These are phyloP conservation scores for Pseudocercospora fijiensis DNA, from an alignment of 2,329 filamentous ascomycete genomes.

Conservation along the genomic window DNA sequence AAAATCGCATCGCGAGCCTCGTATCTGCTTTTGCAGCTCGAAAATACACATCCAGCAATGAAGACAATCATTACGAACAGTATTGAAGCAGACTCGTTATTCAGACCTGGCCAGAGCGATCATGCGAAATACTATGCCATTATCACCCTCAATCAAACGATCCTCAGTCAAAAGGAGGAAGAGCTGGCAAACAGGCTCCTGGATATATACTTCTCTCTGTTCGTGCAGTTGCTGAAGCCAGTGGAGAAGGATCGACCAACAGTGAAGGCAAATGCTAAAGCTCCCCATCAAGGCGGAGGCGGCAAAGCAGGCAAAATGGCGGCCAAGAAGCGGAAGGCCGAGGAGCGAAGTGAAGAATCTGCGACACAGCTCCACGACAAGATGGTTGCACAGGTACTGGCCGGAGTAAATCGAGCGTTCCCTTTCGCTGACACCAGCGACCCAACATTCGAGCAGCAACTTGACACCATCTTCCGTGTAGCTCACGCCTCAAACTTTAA, in stretches of 20 bases:
- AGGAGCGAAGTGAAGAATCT: constrained; percentile 40
- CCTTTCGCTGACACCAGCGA: constrained; percentile 85
- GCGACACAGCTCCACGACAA: constrained; percentile 76
- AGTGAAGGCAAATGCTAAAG: constrained; percentile 14
- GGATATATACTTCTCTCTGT: constrained; percentile 88
- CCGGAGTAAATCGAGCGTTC: constrained; percentile 92
- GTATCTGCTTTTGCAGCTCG: constrained; percentile 86
- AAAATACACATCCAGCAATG: constrained; percentile 89
- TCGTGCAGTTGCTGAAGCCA: constrained; percentile 76
- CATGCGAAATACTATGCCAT: constrained; percentile 94
- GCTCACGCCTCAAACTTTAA: constrained; percentile 99
- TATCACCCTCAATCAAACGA: constrained; percentile 96
- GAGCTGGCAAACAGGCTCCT: constrained; percentile 76
- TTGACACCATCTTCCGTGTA: constrained; percentile 92
- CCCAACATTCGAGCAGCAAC: constrained; percentile 76
- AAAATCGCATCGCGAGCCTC: constrained; percentile 94
- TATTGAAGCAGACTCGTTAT: constrained; percentile 83
- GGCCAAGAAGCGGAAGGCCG: constrained; percentile 46
- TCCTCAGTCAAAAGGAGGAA: constrained; percentile 80
- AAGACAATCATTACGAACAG: constrained; percentile 80
- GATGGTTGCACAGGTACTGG: constrained; percentile 84
- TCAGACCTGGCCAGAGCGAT: constrained; percentile 80
- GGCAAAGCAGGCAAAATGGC: constrained; percentile 56
- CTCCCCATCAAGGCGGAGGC: constrained; percentile 53
- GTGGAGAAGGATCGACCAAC: constrained; percentile 38